A percentile compares a stretch with the other conserved stretches of the same genome.
phyloP scores from a whole-genome alignment of 441 rosid genomes.

The Rhodomyrtus psidioides region DNA sequence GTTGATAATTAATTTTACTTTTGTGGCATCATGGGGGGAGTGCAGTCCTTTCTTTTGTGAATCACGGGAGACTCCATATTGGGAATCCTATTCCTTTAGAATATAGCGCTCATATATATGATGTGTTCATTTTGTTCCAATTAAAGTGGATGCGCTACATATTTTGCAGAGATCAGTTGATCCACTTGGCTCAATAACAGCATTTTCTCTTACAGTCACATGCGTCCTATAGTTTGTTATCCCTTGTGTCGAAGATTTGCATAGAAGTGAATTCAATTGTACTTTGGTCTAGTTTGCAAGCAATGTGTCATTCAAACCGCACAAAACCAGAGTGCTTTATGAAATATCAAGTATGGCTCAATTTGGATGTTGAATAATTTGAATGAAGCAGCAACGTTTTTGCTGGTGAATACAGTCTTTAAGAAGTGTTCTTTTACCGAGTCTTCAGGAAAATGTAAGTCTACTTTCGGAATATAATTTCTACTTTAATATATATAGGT shows the following conservation, averaged over 20 bases:
- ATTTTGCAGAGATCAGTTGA: background rate
- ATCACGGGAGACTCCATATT: background rate
- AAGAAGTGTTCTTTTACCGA: background rate
- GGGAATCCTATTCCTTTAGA: background rate
- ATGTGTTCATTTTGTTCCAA: background rate
- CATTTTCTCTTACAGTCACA: background rate
- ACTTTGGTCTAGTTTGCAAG: background rate
- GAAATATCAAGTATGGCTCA: background rate
- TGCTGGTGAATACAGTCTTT: background rate
- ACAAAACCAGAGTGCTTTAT: background rate
- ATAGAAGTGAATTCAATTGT: background rate
- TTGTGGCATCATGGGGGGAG: background rate
- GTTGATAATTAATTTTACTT: background rate
- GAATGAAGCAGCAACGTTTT: background rate
- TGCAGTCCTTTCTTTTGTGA: background rate
- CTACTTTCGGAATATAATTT: background rate
- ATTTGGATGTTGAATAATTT: background rate
- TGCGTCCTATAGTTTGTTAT: background rate
- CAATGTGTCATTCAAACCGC: background rate
- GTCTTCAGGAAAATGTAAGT: background rate
- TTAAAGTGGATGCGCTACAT: background rate
- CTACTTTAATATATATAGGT: too few species aligned
- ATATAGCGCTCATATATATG: background rate
- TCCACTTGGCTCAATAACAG: background rate
- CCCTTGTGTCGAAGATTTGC: background rate